Conservation (phyloP, 176 grass and related monocot species). For the Phyllostachys edulis region DNA sequence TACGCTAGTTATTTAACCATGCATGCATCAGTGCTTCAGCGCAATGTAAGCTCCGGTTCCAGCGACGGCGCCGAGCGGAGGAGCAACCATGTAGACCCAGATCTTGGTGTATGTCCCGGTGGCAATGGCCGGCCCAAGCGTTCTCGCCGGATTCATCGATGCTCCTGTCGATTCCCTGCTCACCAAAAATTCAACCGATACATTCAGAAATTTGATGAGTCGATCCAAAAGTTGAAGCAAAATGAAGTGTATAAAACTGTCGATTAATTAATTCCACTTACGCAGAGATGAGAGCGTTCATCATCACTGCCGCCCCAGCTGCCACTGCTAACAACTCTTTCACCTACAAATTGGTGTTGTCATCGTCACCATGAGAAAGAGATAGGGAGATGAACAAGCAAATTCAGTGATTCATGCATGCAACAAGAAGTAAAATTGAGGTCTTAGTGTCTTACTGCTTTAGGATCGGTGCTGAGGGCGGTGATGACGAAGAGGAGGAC, state of each 20-base stretch:
- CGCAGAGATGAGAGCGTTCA: conserved; percentile 39
- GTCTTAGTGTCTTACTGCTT: conserved; percentile 34
- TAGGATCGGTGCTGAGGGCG: conserved; percentile 43
- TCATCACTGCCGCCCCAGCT: conserved; percentile 27
- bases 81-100: conserved; percentile 58
- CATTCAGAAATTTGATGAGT: too few species aligned
- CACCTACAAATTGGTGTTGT: conserved; percentile 20
- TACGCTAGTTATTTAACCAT: too few species aligned
- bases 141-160: conserved; percentile 64
- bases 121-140: conserved; percentile 50
- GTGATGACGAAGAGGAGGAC: conserved; percentile 63
- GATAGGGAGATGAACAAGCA: neutral
- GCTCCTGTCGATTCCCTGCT: conserved; percentile 46
- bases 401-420: too few species aligned
- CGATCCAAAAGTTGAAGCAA: neutral
- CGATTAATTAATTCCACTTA: conserved; percentile 6
- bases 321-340: conserved; percentile 44
- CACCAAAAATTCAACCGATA: neutral
- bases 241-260: neutral
- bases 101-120: conserved; percentile 49
- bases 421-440: too few species aligned
- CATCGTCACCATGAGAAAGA: neutral
- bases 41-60: neutral
- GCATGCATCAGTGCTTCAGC: neutral
- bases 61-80: conserved; percentile 27